These are phyloP conservation scores for Quillaja saponaria DNA, from an alignment of 306 rosid species.

Conservation along the genomic window DNA sequence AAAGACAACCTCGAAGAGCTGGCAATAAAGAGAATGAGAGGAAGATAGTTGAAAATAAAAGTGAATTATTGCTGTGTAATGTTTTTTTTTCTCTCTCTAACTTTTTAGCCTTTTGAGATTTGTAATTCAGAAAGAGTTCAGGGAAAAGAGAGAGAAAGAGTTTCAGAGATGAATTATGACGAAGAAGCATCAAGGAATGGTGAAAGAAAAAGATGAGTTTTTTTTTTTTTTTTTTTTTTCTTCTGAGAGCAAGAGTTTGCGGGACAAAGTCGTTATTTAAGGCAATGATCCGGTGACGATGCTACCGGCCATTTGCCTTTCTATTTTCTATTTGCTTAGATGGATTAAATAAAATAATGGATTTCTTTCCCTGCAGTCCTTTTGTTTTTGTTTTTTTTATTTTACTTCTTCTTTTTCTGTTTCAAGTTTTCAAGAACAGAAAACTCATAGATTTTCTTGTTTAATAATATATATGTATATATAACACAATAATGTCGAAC, in stretches of 20 bases:
- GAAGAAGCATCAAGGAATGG: constrained; percentile 36
- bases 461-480: too few relatives aligned
- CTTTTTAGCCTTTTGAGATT: constrained; percentile 77
- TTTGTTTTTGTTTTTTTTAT: background rate
- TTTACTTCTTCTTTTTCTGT: too few relatives aligned
- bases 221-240: background rate
- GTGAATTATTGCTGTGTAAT: constrained; percentile 76
- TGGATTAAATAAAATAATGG: constrained; percentile 4
- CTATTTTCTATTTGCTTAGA: background rate
- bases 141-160: constrained; percentile 31
- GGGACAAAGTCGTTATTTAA: constrained; percentile 55
- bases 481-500: too few relatives aligned
- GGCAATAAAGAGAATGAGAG: constrained; percentile 65
- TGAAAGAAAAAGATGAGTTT: constrained; percentile 10
- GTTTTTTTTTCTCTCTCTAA: constrained; percentile 59
- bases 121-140: constrained; percentile 38
- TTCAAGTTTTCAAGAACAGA: too few relatives aligned
- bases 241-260: constrained; percentile 3
- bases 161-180: constrained; percentile 49
- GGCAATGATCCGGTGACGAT: constrained; percentile 54
- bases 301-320: constrained; percentile 58
- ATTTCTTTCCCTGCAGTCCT: background rate
- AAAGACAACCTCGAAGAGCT: constrained; percentile 72
- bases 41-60: constrained; percentile 47
- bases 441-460: too few relatives aligned